A percentile compares a stretch with the other conserved stretches of the same genome.
These are phyloP conservation scores for Termitomyces eurrhizus DNA, from an alignment of 768 basidiomycete species.

Conservation along the genomic window DNA sequence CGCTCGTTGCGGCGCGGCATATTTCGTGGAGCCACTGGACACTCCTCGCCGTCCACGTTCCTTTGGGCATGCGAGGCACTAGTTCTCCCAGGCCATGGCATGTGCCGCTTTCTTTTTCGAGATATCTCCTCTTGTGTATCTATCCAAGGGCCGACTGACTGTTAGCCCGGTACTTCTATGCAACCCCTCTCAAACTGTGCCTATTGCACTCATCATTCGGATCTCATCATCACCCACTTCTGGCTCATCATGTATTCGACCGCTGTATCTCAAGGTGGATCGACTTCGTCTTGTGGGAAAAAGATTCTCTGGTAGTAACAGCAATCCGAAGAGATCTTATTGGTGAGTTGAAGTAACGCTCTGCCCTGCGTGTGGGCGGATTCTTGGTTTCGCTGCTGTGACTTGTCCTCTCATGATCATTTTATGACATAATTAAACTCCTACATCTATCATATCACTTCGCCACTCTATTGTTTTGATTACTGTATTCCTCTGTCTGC, in stretches of 20 bases:
- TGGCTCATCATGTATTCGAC: neutral
- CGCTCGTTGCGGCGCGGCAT: neutral
- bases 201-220: neutral
- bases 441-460: neutral
- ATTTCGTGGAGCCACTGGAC: neutral
- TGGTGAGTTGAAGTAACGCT: constrained; percentile 8
- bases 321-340: neutral
- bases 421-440: neutral
- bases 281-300: too few species aligned
- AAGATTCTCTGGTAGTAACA: neutral
- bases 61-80: neutral
- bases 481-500: neutral
- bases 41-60: neutral
- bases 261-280: neutral
- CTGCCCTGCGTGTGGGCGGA: neutral
- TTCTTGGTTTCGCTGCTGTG: neutral
- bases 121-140: neutral
- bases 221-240: neutral
- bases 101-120: neutral
- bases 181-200: neutral
- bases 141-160: neutral
- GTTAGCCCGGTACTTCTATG: neutral
- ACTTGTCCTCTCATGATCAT: neutral
- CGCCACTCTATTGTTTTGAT: neutral
- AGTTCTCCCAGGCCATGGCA: neutral